Conservation (phyloP, 2,329 filamentous ascomycete genomes). For the Cordyceps javanica region DNA sequence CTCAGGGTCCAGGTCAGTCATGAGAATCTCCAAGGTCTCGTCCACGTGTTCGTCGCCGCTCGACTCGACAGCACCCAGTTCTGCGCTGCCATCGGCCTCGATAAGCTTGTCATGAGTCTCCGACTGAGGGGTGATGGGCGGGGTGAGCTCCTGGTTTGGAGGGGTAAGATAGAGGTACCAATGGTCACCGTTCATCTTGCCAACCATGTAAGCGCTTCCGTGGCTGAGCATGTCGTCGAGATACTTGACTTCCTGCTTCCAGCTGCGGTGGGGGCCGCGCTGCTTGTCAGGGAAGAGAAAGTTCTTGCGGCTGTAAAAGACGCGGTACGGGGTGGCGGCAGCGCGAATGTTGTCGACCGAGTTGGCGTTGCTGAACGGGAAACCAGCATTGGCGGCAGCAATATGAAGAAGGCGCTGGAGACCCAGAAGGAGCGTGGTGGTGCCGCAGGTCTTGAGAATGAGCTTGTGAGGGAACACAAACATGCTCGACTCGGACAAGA, state of each 20-base stretch:
- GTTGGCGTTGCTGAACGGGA: conserved; percentile 69
- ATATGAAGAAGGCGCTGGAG: conserved; percentile 89
- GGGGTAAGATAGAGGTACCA: conserved; percentile 98
- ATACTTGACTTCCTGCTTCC: conserved; percentile 91
- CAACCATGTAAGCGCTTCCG: conserved; percentile 98
- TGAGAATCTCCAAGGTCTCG: conserved; percentile 70
- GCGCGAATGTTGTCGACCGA: conserved; percentile 61
- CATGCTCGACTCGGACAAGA: conserved; percentile 98
- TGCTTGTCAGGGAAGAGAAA: conserved; percentile 94
- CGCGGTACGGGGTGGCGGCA: conserved; percentile 83
- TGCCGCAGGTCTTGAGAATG: conserved; percentile 96
- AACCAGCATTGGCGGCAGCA: conserved; percentile 81
- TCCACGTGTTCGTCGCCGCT: conserved; percentile 52
- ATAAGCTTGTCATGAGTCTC: conserved; percentile 32
- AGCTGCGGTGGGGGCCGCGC: conserved; percentile 90
- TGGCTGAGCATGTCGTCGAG: conserved; percentile 87
- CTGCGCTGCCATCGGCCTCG: conserved; percentile 49
- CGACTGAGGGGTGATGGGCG: conserved; percentile 68
- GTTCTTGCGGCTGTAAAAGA: conserved; percentile 99
- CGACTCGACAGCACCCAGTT: conserved; percentile 31
- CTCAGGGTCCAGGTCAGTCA: conserved; percentile 64
- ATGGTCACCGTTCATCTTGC: conserved; percentile 99
- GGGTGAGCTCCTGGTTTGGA: conserved; percentile 72
- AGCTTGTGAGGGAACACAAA: conserved; percentile 99
- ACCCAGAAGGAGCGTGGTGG: conserved; percentile 85